Base-by-base conservation (phyloP, 1,284 basidiomycete genomes). In the Trichosporon coremiiforme region DNA sequence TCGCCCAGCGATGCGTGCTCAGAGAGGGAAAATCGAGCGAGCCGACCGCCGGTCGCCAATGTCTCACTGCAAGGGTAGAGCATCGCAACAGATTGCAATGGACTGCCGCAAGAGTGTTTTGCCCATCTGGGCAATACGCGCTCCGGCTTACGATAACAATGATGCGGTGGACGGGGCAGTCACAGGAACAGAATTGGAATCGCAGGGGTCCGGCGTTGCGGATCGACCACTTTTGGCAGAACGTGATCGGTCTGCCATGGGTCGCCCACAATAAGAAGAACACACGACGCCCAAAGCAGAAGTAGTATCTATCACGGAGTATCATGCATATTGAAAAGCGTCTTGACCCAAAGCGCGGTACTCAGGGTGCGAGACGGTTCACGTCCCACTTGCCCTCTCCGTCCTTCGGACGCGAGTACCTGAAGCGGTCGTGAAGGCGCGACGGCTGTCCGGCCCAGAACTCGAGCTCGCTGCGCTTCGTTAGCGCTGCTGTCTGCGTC, bases 391-490 rank as follows among this genome's bases (percentile, higher is more conserved):
- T 87, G 15, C 87, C 86, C 50, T 53, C 50, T n/a, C 85, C 83
- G 25, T 84, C 86, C 68, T 86, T 84, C n/a, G 84, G 78, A 22
- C 90, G 88, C 55, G 89, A 85, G 84, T 95, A 97, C 45, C 89
- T 87, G 73, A 95, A 88, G 57, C 95, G 90, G 82, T 97, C 94
- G 78, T 97, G 95, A 66, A 97, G 85, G 57, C 94, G 88, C 45
- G 90, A 93, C 6, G 93, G 93, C 78, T 94, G 91, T 41, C 95
- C 95, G 17, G 89, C 87, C 95, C 95, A 98, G 82, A 97, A 97
- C 80, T 98, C 95, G 67, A 97, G 86, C 84, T 90, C 89, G 73
- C 88, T 89, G 50, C 20, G 55, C 50, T 69, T 69, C 66, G 67
- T 65, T 36, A 69, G 4, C 33, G 33, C 64, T 64, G 22, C 53